Evolutionary conservation across 2,329 filamentous ascomycete species (phyloP).

Genomic region (Verticillium albo-atrum): DNA sequence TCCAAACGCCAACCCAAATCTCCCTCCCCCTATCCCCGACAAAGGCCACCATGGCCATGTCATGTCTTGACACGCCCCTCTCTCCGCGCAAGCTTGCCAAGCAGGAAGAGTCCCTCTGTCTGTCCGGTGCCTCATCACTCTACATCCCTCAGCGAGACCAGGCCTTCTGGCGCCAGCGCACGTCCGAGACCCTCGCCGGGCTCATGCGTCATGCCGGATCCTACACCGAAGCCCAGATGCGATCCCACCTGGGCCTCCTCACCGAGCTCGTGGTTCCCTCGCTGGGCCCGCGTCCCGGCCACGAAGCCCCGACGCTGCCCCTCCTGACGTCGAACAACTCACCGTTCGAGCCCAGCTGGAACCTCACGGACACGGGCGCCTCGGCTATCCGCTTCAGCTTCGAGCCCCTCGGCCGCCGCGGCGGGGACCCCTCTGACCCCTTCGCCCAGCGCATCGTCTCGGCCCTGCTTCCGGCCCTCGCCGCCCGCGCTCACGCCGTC

Average conservation of each 20-base stretch:
- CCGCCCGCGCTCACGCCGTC: constrained; percentile 2
- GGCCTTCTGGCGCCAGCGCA: constrained; percentile 10
- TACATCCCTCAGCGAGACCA: constrained; percentile 9
- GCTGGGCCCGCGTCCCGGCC: constrained; percentile 7
- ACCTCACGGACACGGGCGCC: constrained; percentile 10
- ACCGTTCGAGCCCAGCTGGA: constrained; percentile 11
- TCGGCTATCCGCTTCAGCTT: constrained; percentile 12
- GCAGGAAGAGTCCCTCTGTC: constrained; percentile 5
- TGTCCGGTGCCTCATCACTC: not conserved
- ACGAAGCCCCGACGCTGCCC: constrained; percentile 6
- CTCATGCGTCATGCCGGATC: constrained; percentile 11
- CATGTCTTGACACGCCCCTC: not conserved
- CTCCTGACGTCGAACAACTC: constrained; percentile 10
- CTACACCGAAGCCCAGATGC: constrained; percentile 8
- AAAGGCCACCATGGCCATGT: not conserved
- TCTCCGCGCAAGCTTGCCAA: not conserved
- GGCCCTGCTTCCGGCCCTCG: constrained; percentile 8
- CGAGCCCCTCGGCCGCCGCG: constrained; percentile 11
- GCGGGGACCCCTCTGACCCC: constrained; percentile 7
- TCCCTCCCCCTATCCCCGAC: not conserved
- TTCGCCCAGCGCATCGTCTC: constrained; percentile 11
- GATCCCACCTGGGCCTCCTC: constrained; percentile 8
- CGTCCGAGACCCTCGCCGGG: constrained; percentile 7
- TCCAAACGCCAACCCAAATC: not conserved
- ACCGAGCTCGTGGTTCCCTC: constrained; percentile 11